phyloP scores from a whole-genome alignment of 2,329 filamentous ascomycete species.

The Botrytis fragariae region DNA sequence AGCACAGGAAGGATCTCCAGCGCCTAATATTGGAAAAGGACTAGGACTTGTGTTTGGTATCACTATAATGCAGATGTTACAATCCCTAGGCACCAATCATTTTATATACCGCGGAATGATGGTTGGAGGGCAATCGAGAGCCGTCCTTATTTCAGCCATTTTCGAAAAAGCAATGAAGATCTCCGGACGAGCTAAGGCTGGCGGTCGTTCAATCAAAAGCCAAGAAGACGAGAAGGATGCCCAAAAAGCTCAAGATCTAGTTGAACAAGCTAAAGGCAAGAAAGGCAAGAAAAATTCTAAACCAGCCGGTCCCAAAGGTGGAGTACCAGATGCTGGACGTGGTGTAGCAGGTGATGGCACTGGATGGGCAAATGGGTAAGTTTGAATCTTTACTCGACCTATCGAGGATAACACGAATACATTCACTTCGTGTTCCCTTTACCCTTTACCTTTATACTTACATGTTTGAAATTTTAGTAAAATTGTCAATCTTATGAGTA shows the following conservation, averaged over 20 bases:
- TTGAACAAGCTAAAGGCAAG: slow-evolving; percentile 43
- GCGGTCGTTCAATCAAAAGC: slow-evolving; percentile 55
- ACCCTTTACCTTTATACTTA: not conserved
- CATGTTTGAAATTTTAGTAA: not conserved
- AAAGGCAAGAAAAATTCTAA: slow-evolving; percentile 44
- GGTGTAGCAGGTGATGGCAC: slow-evolving; percentile 65
- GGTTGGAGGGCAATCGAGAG: slow-evolving; percentile 79
- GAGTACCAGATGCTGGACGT: slow-evolving; percentile 42
- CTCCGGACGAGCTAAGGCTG: slow-evolving; percentile 83
- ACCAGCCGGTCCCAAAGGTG: slow-evolving; percentile 43
- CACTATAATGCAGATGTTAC: slow-evolving; percentile 77
- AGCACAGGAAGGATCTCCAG: slow-evolving; percentile 46
- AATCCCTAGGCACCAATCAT: slow-evolving; percentile 80
- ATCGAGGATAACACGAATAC: not conserved
- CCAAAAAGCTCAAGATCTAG: slow-evolving; percentile 45
- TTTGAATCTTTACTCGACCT: not conserved
- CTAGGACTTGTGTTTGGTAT: slow-evolving; percentile 83
- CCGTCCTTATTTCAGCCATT: slow-evolving; percentile 78
- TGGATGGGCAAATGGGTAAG: slow-evolving; percentile 81
- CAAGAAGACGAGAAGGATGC: slow-evolving; percentile 27
- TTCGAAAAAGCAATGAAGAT: slow-evolving; percentile 92
- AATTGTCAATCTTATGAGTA: slow-evolving; percentile 77
- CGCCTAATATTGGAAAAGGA: slow-evolving; percentile 70
- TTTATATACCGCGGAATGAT: slow-evolving; percentile 94
- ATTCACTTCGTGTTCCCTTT: not conserved